Percentiles rank a stretch among this genome's conserved stretches.
Evolutionary conservation across 2,329 filamentous ascomycete species (phyloP).

Genomic region (Sporothrix brunneoviolacea): DNA sequence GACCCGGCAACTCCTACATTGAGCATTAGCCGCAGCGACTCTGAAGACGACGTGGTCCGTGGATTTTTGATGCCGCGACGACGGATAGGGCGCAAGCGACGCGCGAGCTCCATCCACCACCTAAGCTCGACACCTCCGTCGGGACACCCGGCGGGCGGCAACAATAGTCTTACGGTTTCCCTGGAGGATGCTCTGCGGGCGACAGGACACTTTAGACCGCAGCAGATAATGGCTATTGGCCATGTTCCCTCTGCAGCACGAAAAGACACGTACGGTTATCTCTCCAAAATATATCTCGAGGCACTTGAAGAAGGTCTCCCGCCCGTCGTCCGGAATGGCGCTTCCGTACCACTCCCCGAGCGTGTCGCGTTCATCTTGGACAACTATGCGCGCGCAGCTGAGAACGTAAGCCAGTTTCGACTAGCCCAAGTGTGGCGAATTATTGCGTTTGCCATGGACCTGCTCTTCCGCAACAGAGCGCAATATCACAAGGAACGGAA

Average conservation of each 20-base stretch:
- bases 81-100: slow-evolving; percentile 32
- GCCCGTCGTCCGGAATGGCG: slow-evolving; percentile 24
- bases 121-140: slow-evolving; percentile 50
- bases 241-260: slow-evolving; percentile 46
- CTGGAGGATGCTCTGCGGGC: slow-evolving; percentile 53
- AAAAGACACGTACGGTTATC: slow-evolving; percentile 48
- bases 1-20: slow-evolving; percentile 44
- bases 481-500: slow-evolving; percentile 51
- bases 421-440: slow-evolving; percentile 60
- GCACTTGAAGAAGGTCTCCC: slow-evolving; percentile 45
- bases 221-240: slow-evolving; percentile 58
- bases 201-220: slow-evolving; percentile 50
- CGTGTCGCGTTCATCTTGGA: slow-evolving; percentile 48
- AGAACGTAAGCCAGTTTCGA: slow-evolving; percentile 49
- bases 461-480: slow-evolving; percentile 48
- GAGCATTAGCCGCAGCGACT: slow-evolving; percentile 55
- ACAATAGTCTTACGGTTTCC: slow-evolving; percentile 29
- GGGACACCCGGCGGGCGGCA: slow-evolving; percentile 29
- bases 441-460: slow-evolving; percentile 47
- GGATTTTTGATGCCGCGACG: slow-evolving; percentile 48
- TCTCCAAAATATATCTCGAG: slow-evolving; percentile 51
- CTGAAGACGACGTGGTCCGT: slow-evolving; percentile 57
- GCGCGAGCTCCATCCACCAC: slow-evolving; percentile 35
- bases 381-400: slow-evolving; percentile 51
- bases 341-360: slow-evolving; percentile 32